Percentiles rank a stretch among this genome's conserved stretches.
Evolutionary conservation across 2,329 filamentous ascomycete genomes (phyloP).

Genomic region (Alternaria metachromatica): DNA sequence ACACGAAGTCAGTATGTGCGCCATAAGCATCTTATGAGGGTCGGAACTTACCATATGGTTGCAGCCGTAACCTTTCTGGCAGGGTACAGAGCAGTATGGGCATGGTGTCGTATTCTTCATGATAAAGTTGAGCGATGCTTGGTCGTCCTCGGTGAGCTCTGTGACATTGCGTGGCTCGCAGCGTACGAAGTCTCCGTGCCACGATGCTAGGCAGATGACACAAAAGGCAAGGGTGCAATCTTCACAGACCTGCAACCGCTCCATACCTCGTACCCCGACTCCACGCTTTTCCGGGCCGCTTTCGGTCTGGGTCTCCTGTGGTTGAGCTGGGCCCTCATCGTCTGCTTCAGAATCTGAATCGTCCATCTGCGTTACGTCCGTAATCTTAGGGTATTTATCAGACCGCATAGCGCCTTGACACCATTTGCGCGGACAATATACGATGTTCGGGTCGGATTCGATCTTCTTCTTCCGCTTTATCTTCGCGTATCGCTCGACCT

Average conservation of each 20-base stretch:
- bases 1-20: constrained; percentile 61
- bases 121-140: constrained; percentile 85
- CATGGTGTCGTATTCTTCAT: constrained; percentile 82
- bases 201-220: constrained; percentile 74
- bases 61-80: constrained; percentile 90
- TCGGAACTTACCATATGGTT: neutral
- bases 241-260: constrained; percentile 83
- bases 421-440: constrained; percentile 92
- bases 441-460: constrained; percentile 87
- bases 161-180: constrained; percentile 69
- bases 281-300: constrained; percentile 31
- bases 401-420: constrained; percentile 85
- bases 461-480: constrained; percentile 92
- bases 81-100: constrained; percentile 83
- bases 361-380: constrained; percentile 48
- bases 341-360: constrained; percentile 52
- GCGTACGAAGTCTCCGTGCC: constrained; percentile 90
- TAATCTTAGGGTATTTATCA: constrained; percentile 55
- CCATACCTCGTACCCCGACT: constrained; percentile 57
- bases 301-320: constrained; percentile 10
- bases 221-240: constrained; percentile 81
- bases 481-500: constrained; percentile 83
- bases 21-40: constrained; percentile 84
- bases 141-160: constrained; percentile 83
- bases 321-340: constrained; percentile 6